phyloP scores from a whole-genome alignment of 768 basidiomycete species.

The Phaffia australis region DNA sequence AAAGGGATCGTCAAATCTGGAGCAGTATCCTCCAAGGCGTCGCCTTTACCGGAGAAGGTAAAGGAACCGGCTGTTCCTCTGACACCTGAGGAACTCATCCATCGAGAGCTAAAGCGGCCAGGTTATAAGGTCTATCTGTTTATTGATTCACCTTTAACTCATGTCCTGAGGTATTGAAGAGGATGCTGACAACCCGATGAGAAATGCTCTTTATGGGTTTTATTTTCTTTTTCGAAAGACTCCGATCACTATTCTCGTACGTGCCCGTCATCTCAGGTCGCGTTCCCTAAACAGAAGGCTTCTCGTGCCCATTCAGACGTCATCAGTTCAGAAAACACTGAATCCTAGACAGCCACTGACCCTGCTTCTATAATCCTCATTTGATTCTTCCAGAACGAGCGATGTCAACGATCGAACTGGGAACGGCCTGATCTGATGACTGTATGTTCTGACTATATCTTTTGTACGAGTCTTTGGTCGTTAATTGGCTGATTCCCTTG shows the following conservation, averaged over 20 bases:
- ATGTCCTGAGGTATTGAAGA: not conserved
- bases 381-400: constrained; percentile 8
- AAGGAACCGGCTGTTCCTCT: constrained; percentile 18
- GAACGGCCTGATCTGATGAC: constrained; percentile 3
- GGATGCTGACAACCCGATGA: not conserved
- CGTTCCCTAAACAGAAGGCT: not conserved
- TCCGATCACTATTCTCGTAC: constrained; percentile 14
- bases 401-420: constrained; percentile 19
- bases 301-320: not conserved
- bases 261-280: not conserved
- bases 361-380: no score
- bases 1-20: constrained; percentile 23
- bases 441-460: no score
- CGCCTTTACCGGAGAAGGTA: constrained; percentile 20
- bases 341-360: not conserved
- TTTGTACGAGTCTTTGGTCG: no score
- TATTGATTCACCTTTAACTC: not conserved
- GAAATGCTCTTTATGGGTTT: not conserved
- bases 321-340: not conserved
- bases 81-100: constrained; percentile 24
- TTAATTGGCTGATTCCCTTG: no score
- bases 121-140: constrained; percentile 17
- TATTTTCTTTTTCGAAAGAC: not conserved
- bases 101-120: constrained; percentile 18
- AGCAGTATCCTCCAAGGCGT: constrained; percentile 24